Conservation (phyloP, 306 rosid genomes). For the Vicia faba region DNA sequence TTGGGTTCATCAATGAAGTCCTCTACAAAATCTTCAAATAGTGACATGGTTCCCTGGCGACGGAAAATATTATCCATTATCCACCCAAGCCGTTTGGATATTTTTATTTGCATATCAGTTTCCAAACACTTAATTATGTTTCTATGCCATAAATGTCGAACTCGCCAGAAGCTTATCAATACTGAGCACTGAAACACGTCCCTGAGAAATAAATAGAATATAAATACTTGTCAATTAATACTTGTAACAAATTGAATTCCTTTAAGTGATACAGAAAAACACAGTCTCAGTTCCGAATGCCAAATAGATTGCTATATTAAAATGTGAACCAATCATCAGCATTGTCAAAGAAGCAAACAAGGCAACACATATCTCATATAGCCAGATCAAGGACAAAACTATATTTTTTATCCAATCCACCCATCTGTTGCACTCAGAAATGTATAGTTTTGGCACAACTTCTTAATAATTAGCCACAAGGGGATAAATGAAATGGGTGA, state of each 20-base stretch:
- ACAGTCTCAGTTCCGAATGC: constrained; percentile 5
- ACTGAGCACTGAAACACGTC: constrained; percentile 87
- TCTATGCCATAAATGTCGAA: constrained; percentile 47
- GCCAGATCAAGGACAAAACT: constrained; percentile 16
- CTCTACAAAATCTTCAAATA: constrained; percentile 71
- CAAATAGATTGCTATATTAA: constrained; percentile 3
- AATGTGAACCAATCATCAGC: constrained; percentile 25
- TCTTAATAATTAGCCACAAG: constrained; percentile 20
- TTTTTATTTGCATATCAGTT: constrained; percentile 62
- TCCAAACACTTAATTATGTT: constrained; percentile 52
- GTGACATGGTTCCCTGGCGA: constrained; percentile 50
- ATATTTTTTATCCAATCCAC: constrained; percentile 7
- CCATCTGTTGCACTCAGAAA: background rate
- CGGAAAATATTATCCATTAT: constrained; percentile 62
- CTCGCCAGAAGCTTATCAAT: constrained; percentile 78
- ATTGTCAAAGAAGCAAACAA: constrained; percentile 30
- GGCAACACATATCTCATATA: constrained; percentile 30
- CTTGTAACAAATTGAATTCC: background rate
- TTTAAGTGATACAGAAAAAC: too few relatives aligned
- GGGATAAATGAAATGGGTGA: constrained; percentile 19
- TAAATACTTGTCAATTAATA: background rate
- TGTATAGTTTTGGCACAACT: background rate
- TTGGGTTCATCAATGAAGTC: constrained; percentile 70
- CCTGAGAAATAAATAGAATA: constrained; percentile 53
- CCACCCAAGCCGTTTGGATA: constrained; percentile 62